A percentile compares a stretch with the other conserved stretches of the same genome.
Evolutionary conservation across 345 rosid genomes (phyloP).

Genomic region (Orychophragmus violaceus): DNA sequence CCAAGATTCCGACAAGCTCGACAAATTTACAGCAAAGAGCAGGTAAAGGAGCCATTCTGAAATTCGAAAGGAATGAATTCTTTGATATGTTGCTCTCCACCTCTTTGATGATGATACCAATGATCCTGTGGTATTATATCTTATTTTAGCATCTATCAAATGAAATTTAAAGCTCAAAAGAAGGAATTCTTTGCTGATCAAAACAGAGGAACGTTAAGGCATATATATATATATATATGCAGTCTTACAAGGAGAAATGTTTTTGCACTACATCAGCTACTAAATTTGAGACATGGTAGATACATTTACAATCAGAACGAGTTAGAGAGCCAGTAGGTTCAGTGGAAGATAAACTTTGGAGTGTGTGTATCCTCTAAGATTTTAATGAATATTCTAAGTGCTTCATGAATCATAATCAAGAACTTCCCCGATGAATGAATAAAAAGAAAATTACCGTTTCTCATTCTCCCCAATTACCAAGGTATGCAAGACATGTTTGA

Average conservation of each 20-base stretch:
- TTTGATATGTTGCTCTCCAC: constrained; percentile 79
- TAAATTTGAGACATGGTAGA: background rate
- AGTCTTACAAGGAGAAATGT: background rate
- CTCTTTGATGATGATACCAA: constrained; percentile 83
- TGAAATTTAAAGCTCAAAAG: background rate
- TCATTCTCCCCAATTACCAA: constrained; percentile 90
- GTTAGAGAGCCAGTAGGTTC: background rate
- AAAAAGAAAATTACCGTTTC: constrained; percentile 84
- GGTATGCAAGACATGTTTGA: constrained; percentile 68
- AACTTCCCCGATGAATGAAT: background rate
- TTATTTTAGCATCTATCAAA: constrained; percentile 9
- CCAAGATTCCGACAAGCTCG: constrained; percentile 84
- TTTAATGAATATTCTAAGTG: background rate
- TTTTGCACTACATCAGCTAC: background rate
- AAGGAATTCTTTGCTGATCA: background rate
- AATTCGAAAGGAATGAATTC: constrained; percentile 75
- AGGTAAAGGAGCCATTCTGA: constrained; percentile 81
- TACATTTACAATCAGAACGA: constrained; percentile 5
- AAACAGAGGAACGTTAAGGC: background rate
- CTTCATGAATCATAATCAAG: constrained; percentile 1
- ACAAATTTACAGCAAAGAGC: constrained; percentile 71
- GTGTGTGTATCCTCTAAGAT: background rate
- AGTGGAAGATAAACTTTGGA: background rate
- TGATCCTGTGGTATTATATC: constrained; percentile 50
- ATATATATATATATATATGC: background rate